A percentile compares a stretch with the other conserved stretches of the same genome.
These are phyloP conservation scores for Pseudozyma flocculosa DNA, from an alignment of 1,284 basidiomycete genomes.

Conservation along the genomic window DNA sequence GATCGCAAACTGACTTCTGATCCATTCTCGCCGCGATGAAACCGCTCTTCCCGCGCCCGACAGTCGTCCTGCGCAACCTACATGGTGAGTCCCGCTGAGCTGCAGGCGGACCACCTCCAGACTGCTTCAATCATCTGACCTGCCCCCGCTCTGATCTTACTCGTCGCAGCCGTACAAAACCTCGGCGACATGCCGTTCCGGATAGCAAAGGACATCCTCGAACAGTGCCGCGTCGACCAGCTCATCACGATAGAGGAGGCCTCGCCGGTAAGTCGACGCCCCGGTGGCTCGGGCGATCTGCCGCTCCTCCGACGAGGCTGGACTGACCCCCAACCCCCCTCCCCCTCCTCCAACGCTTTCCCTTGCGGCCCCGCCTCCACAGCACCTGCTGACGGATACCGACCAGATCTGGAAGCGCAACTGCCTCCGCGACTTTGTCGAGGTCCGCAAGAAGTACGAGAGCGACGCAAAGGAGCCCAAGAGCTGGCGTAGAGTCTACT, in stretches of 20 bases:
- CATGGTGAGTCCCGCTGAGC: too few species aligned
- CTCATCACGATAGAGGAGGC: conserved; percentile 41
- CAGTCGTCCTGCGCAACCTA: conserved; percentile 47
- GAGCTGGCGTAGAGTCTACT: conserved; percentile 41
- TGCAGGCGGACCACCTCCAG: too few species aligned
- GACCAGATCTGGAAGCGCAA: conserved; percentile 48
- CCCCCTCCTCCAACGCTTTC: not conserved
- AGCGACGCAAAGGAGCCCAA: conserved; percentile 12
- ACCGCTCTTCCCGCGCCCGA: not conserved
- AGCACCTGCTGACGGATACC: conserved; percentile 32
- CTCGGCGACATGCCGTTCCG: conserved; percentile 52
- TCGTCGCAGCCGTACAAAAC: conserved; percentile 44
- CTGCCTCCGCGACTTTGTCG: conserved; percentile 46
- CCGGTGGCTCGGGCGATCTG: too few species aligned
- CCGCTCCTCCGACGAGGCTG: too few species aligned
- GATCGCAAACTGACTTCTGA: too few species aligned
- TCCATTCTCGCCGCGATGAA: too few species aligned
- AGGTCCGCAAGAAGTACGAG: conserved; percentile 35
- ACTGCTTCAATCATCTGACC: too few species aligned
- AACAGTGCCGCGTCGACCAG: conserved; percentile 48
- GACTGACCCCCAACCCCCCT: too few species aligned
- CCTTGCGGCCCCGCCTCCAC: not conserved
- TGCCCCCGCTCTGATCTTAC: too few species aligned
- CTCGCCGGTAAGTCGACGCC: conserved; percentile 35
- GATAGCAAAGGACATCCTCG: conserved; percentile 43